Evolutionary conservation across 768 basidiomycete species (phyloP).

Genomic region (Lactarius akahatsu): DNA sequence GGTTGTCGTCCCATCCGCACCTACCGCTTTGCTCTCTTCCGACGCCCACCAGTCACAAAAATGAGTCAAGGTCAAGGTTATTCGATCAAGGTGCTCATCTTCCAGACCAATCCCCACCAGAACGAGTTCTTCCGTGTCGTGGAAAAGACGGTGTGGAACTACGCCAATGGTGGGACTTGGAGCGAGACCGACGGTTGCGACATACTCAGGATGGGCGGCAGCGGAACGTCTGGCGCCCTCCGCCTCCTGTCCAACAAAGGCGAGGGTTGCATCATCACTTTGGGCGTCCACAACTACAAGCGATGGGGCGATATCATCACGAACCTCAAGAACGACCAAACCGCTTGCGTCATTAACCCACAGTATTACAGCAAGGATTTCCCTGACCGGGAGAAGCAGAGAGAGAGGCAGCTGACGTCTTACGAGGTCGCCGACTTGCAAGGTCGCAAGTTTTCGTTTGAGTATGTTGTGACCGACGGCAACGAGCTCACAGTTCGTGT

Average conservation of each 20-base stretch:
- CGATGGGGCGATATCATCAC: constrained; percentile 43
- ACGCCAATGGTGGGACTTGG: constrained; percentile 40
- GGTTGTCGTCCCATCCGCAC: neutral
- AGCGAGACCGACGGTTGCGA: constrained; percentile 26
- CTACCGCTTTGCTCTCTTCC: neutral
- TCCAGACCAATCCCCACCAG: constrained; percentile 24
- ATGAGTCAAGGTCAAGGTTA: constrained; percentile 21
- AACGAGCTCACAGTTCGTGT: neutral
- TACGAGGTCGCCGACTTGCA: neutral
- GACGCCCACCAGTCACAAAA: neutral
- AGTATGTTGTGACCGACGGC: constrained; percentile 1
- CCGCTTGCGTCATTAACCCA: constrained; percentile 13
- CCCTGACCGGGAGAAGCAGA: neutral
- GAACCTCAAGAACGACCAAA: constrained; percentile 30
- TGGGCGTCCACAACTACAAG: constrained; percentile 44
- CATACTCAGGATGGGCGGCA: constrained; percentile 39
- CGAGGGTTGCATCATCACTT: constrained; percentile 37
- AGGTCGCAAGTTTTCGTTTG: neutral
- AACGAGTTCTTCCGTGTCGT: constrained; percentile 35
- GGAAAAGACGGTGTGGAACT: constrained; percentile 40
- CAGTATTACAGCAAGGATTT: constrained; percentile 7
- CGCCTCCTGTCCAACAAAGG: constrained; percentile 36
- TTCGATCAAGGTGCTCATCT: constrained; percentile 29
- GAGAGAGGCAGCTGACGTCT: constrained; percentile 6
- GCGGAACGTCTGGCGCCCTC: constrained; percentile 42